Conservation (phyloP, 345 rosid genomes). For the Adansonia digitata region DNA sequence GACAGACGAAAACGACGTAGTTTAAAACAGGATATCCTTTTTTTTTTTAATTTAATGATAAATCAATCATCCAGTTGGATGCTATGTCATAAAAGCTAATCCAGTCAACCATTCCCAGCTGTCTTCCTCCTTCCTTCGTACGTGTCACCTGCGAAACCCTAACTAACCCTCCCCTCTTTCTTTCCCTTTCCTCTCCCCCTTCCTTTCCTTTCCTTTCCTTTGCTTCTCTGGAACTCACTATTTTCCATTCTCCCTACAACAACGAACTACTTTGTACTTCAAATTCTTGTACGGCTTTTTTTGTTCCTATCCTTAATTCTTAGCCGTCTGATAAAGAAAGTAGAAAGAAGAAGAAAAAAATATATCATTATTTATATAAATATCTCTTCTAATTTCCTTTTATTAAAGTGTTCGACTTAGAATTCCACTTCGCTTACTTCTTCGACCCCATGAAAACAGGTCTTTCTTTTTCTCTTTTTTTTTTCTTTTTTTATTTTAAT, state of each 20-base stretch:
- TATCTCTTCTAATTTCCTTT: background rate
- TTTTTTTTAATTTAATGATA: background rate
- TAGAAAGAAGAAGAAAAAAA: background rate
- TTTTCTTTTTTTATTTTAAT: background rate
- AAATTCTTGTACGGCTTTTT: background rate
- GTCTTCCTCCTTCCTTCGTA: slow-evolving; percentile 44
- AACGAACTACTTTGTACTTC: background rate
- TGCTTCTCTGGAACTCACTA: too few species aligned
- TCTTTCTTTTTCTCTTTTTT: background rate
- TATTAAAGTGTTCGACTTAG: slow-evolving; percentile 31
- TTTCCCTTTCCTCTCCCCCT: too few species aligned
- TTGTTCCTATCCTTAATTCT: slow-evolving; percentile 4
- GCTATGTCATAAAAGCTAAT: slow-evolving; percentile 29
- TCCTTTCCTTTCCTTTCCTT: background rate
- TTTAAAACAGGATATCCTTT: background rate
- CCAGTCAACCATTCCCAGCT: slow-evolving; percentile 66
- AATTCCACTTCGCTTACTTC: slow-evolving; percentile 50
- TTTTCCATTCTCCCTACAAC: background rate
- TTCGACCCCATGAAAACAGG: slow-evolving; percentile 33
- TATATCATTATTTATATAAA: background rate
- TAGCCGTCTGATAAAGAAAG: background rate
- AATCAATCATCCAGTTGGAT: slow-evolving; percentile 10
- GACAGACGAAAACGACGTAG: background rate
- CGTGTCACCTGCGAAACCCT: slow-evolving; percentile 72
- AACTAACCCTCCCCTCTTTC: slow-evolving; percentile 12